Percentiles rank a stretch among this genome's conserved stretches.
Evolutionary conservation across 805 yeast genomes (phyloP).

Genomic region (Candida nemodendra): DNA sequence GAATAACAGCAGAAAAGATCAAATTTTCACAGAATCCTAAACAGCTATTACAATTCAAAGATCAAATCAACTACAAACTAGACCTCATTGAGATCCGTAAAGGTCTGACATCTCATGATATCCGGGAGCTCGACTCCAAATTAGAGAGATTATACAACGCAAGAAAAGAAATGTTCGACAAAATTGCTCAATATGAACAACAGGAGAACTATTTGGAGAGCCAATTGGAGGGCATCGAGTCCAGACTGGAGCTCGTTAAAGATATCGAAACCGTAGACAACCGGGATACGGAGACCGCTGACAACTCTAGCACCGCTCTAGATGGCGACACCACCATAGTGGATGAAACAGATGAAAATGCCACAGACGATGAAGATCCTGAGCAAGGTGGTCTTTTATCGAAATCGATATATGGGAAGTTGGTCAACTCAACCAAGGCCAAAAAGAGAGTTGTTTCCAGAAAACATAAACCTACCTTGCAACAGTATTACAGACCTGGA

Average conservation of each 20-base stretch:
- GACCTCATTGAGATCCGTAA: slow-evolving; percentile 62
- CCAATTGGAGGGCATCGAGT: slow-evolving; percentile 42
- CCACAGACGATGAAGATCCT: slow-evolving; percentile 14
- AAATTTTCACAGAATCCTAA: slow-evolving; percentile 41
- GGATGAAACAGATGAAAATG: slow-evolving; percentile 18
- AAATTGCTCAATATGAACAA: slow-evolving; percentile 59
- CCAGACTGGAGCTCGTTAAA: slow-evolving; percentile 42
- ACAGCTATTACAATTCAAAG: slow-evolving; percentile 37
- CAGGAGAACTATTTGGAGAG: slow-evolving; percentile 57
- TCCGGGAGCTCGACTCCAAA: slow-evolving; percentile 59
- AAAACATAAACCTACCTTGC: slow-evolving; percentile 60
- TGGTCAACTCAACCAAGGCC: slow-evolving; percentile 35
- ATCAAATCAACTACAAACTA: slow-evolving; percentile 43
- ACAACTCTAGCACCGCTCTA: slow-evolving; percentile 4
- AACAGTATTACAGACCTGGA: slow-evolving; percentile 62
- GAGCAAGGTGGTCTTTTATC: slow-evolving; percentile 35
- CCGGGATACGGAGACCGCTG: slow-evolving; percentile 12
- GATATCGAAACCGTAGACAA: slow-evolving; percentile 34
- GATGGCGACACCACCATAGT: slow-evolving; percentile 11
- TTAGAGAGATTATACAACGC: slow-evolving; percentile 49
- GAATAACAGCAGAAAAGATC: slow-evolving; percentile 41
- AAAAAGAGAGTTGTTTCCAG: slow-evolving; percentile 30
- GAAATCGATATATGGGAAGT: slow-evolving; percentile 44
- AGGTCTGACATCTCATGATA: slow-evolving; percentile 62
- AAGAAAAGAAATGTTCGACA: slow-evolving; percentile 55